These are phyloP conservation scores for Pneumocystis jirovecii DNA, from an alignment of 1,139 yeast genomes.

Conservation along the genomic window DNA sequence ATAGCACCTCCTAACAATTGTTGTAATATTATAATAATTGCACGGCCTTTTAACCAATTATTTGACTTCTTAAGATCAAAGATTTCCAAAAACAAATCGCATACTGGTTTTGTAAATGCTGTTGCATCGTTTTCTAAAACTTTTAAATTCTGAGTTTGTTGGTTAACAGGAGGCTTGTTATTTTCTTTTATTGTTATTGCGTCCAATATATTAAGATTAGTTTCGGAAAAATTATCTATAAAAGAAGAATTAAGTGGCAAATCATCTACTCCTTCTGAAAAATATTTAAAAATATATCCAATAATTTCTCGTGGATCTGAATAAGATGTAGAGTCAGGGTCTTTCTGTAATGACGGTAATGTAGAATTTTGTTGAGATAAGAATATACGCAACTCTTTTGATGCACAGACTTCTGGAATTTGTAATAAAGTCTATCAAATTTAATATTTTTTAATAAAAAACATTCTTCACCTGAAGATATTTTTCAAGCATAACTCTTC, in stretches of 20 bases:
- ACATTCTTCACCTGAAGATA: constrained; percentile 35
- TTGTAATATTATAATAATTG: constrained; percentile 64
- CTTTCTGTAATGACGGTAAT: background rate
- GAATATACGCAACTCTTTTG: constrained; percentile 57
- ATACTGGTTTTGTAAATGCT: constrained; percentile 66
- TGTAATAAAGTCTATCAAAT: constrained; percentile 27
- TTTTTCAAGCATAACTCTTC: constrained; percentile 45
- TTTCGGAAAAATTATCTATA: background rate
- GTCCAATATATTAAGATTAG: constrained; percentile 2
- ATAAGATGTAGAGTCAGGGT: background rate
- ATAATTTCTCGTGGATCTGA: background rate
- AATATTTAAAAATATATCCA: background rate
- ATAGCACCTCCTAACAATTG: constrained; percentile 80
- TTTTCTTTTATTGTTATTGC: background rate
- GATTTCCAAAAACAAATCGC: constrained; percentile 55
- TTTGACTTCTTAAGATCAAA: constrained; percentile 55
- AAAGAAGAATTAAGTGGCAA: background rate
- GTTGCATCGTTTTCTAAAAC: constrained; percentile 17
- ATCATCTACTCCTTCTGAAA: background rate
- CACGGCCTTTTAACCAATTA: constrained; percentile 70
- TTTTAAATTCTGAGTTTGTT: constrained; percentile 11
- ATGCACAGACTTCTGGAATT: constrained; percentile 58
- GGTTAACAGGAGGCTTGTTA: background rate
- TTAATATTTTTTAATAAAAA: background rate
- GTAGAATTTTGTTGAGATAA: constrained; percentile 51